Base-by-base conservation (phyloP, 495 filamentous ascomycete species). In the Penicillium fimorum region DNA sequence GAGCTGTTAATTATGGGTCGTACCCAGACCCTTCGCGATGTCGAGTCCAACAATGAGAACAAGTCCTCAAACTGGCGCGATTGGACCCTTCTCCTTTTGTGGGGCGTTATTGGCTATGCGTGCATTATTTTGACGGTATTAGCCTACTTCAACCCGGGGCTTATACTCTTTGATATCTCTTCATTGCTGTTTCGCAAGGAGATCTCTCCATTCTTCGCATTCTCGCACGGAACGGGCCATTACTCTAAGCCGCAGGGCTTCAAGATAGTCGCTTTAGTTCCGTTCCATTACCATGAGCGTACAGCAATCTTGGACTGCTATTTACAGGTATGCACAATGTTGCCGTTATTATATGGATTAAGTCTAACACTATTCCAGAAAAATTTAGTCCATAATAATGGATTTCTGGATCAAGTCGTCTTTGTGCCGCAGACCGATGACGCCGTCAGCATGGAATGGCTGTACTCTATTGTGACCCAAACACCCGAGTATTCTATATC, bases 291-390 rank as follows among this genome's bases (percentile, higher is more conserved):
- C 43, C 67, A 69, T 59, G 70, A 77, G 56, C 70, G 67, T 6
- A 79, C 79, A 17, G 69, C 70, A 12, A 77, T 82, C 38, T 59
- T 84, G 35, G 76, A 83, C 45, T 83, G 81, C 56, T 84, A 84
- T 56, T 56, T 84, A 27, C 71, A 67, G 59, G 74, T 75, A 43
- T 52, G 68, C 8, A 30, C 30, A 6, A 2, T 27, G 12, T 20
- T 4, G 1, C 15, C 4, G 5, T 20, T 29, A 3, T n/a, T 9
- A 11, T 38, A 29, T 20, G 2, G 5, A 5, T 27, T 41, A 32
- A 18, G 0, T 35, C 56, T 70, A 50, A 69, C 22, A 24, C 12
- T 15, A 48, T 20, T 8, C 11, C 35, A 79, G 72, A 74, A 74
- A 65, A 84, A 84, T 50, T 62, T 84, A 12, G 73, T 69, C 35